Conservation (phyloP, 768 basidiomycete species). For the Xerocomellus dryophilus region DNA sequence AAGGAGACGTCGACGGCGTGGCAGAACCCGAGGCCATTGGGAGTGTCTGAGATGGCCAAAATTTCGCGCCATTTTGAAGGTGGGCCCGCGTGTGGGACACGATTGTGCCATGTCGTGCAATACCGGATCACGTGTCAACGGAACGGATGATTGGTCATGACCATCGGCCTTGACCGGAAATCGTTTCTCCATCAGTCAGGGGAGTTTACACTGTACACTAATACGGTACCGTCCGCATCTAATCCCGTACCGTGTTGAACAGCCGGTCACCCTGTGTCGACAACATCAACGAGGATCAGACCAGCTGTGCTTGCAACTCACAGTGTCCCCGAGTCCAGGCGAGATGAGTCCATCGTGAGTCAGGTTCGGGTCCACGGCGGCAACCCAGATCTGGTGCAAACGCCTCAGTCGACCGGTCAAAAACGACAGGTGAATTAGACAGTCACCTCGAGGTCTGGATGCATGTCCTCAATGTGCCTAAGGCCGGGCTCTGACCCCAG, state of each 20-base stretch:
- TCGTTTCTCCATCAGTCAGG: too few species aligned
- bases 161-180: too few species aligned
- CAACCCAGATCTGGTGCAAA: conserved; percentile 72
- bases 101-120: conserved; percentile 33
- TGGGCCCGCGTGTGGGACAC: conserved; percentile 17
- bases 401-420: background rate
- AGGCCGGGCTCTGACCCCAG: conserved; percentile 79
- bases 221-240: too few species aligned
- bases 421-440: background rate
- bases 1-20: conserved; percentile 11
- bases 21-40: conserved; percentile 1
- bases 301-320: conserved; percentile 36
- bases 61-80: background rate
- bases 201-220: too few species aligned
- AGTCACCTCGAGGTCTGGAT: conserved; percentile 77
- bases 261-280: conserved; percentile 76
- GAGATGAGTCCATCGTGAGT: conserved; percentile 75
- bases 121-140: conserved; percentile 30
- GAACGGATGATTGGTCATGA: background rate
- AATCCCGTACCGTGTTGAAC: conserved; percentile 65
- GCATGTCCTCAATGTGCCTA: conserved; percentile 55
- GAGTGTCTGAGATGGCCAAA: background rate
- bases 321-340: conserved; percentile 92
- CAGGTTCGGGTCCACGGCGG: conserved; percentile 71
- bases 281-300: background rate